A percentile compares a stretch with the other conserved stretches of the same genome.
Evolutionary conservation across 768 basidiomycete genomes (phyloP).

Genomic region (Sporobolomyces roseus): DNA sequence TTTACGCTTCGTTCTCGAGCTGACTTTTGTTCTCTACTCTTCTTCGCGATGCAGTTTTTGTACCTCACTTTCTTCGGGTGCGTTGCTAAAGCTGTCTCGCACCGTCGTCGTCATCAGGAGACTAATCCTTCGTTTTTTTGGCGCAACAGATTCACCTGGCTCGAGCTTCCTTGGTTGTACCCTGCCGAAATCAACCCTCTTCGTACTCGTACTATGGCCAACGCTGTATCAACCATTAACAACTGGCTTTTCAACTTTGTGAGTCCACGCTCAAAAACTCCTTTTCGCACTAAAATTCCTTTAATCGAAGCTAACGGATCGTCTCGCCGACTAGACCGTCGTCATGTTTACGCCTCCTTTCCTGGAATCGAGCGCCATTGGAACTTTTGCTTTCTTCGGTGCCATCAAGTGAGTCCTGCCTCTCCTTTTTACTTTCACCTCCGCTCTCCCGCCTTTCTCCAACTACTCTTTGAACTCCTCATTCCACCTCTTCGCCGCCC

Average conservation of each 20-base stretch:
- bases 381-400: conserved; percentile 46
- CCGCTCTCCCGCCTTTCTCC: no score
- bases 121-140: background rate
- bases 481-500: background rate
- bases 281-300: no score
- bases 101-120: no score
- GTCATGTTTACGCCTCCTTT: conserved; percentile 45
- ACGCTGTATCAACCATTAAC: conserved; percentile 50
- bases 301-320: no score
- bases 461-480: no score
- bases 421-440: no score
- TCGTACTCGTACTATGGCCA: conserved; percentile 51
- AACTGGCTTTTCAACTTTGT: conserved; percentile 49
- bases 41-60: conserved; percentile 46
- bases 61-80: conserved; percentile 46
- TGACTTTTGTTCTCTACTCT: background rate
- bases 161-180: conserved; percentile 52
- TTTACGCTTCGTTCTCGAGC: no score
- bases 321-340: conserved; percentile 39
- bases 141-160: background rate
- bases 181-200: conserved; percentile 54
- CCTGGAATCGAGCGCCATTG: conserved; percentile 39
- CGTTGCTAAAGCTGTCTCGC: background rate
- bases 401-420: conserved; percentile 47
- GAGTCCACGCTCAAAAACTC: background rate